These are phyloP conservation scores for Aphanoascus verrucosus DNA, from an alignment of 2,329 filamentous ascomycete genomes.

Conservation along the genomic window DNA sequence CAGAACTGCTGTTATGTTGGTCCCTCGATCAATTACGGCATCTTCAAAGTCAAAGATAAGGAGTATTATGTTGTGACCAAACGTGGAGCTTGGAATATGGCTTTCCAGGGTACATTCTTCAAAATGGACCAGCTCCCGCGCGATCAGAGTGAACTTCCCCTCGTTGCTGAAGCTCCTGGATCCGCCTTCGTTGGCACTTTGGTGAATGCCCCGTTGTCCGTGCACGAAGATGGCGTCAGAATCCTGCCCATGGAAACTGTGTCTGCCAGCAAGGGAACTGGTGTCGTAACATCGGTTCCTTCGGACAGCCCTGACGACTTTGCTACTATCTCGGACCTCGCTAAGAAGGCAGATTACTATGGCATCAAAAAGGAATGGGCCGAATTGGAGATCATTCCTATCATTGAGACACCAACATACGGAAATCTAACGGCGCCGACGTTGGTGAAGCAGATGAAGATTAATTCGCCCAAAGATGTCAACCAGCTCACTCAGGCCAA, in stretches of 20 bases:
- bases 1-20: conserved; percentile 94
- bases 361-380: conserved; percentile 96
- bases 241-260: conserved; percentile 94
- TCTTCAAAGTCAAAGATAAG: conserved; percentile 67
- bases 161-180: conserved; percentile 64
- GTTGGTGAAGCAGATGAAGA: conserved; percentile 87
- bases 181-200: conserved; percentile 68
- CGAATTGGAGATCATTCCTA: conserved; percentile 74
- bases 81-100: conserved; percentile 84
- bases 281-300: conserved; percentile 89
- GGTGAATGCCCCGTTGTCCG: conserved; percentile 76
- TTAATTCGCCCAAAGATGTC: conserved; percentile 87
- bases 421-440: conserved; percentile 73
- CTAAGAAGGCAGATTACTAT: conserved; percentile 94
- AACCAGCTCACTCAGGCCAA: conserved; percentile 89
- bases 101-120: conserved; percentile 78
- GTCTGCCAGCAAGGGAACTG: conserved; percentile 85
- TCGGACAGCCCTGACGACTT: conserved; percentile 95
- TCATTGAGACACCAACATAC: conserved; percentile 81
- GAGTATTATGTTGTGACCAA: conserved; percentile 80
- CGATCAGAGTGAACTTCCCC: conserved; percentile 61
- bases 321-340: conserved; percentile 74
- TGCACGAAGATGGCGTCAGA: conserved; percentile 71
- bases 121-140: conserved; percentile 37
- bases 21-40: conserved; percentile 68